Evolutionary conservation across 345 rosid genomes (phyloP), one percentile per base, ranked within the genome.

Genomic region (Populus ilicifolia): DNA sequence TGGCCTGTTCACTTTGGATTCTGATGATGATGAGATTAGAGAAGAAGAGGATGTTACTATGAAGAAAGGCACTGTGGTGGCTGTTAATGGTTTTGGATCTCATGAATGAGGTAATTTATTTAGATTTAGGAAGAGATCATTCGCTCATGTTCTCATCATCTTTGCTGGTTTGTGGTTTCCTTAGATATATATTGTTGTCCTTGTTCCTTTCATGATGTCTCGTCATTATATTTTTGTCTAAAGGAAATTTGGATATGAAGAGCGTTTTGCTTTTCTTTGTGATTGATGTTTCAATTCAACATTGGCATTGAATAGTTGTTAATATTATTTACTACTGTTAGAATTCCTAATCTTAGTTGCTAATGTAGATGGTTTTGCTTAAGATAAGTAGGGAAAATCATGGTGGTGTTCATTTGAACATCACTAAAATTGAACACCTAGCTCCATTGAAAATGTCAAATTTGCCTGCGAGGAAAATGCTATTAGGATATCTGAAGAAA

Each of bases 1-100:
- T 46, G 84, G 80, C 39, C 79, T 70, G 44, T 93, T 95, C 84
- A 89, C 91, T 74, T 86, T 95, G 83, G 92, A 90, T 76, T 92
- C 98, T 6, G 97, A 95, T 70, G 97, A 90, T 61, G 95, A 90
- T 48, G 90, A 78, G 80, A 78, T 82, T 61, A 86, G 43, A 63
- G 91, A 86, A 78, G 93, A 83, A 77, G 80, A 78, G 39, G 69
- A 78, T 67, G 72, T 29, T 44, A 63, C 36, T 38, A 80, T 62
- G 80, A 52, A 41, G 71, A 72, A 59, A 29, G 68, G 67, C 20
- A 36, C 80, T 82, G 56, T 52, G 69, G 85, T 79, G 84, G 73
- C 54, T 70, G 80, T 85, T 29, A 92, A 89, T 82, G 93, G 93
- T 75, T 72, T 72, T 80, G 90, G 78, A 79, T 85, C 89, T 27